Evolutionary conservation across 2,329 filamentous ascomycete species (phyloP), one percentile per base, ranked within the genome.

Genomic region (Trichoderma simmonsii): DNA sequence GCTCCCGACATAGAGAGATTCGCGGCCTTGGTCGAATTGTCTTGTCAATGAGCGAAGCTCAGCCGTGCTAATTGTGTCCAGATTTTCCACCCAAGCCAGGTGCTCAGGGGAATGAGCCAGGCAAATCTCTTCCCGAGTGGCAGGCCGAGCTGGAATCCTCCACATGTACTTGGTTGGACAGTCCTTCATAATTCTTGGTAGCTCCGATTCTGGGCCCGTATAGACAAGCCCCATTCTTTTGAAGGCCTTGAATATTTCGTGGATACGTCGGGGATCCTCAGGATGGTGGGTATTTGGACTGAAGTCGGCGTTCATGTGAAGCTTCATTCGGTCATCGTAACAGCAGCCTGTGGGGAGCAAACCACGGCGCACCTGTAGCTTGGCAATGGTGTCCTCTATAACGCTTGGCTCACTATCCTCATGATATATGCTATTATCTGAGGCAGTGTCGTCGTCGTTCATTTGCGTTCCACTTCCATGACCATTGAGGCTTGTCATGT

Each of bases 261-360:
- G 93, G 73, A 99, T 98, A 15, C 96, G 90, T 32, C 94, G 87
- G 1, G 96, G 96, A 77, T 99, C 96, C 81, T 99, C 96, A 0
- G 96, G 96, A 78, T 99, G 96, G 66, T 97, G 91, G 26, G 95
- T 92, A 62, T 90, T 88, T 1, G 87, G 86, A 21, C 88, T 89
- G 78, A 90, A 91, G 79, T 93, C 91, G 18, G 93, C 90, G 79
- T 98, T 97, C 70, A 94, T 93, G 80, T 99, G 96, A 73, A 97
- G 92, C 73, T 96, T 94, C 96, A 99, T 99, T 36, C 95, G 90
- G 71, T 93, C 91, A 83, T 99, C 96, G 79, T 98, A 99, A 75
- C 93, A 95, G 73, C 92, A 90, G 4, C 93, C 93, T 0, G 92
- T 95, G 0, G 91, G 89, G 1, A 93, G 84, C 30, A 89, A 81